Evolutionary conservation across 306 rosid genomes (phyloP).

Genomic region (Herpetospermum pedunculosum): DNA sequence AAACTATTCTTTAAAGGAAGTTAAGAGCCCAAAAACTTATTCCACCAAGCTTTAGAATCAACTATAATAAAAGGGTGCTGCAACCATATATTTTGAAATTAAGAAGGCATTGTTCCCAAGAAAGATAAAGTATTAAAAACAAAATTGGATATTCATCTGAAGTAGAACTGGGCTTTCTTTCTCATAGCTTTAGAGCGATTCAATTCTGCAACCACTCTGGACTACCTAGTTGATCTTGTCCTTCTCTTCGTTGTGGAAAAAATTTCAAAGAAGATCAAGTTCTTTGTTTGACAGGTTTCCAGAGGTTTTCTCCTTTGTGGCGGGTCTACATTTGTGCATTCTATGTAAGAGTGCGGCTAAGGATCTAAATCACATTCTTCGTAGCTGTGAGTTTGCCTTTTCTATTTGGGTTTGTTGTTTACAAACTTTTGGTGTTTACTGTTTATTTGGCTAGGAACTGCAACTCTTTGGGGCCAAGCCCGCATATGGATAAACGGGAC

Average conservation of each 20-base stretch:
- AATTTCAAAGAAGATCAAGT: not conserved
- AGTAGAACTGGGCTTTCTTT: not conserved
- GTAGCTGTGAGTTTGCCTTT: too few species aligned
- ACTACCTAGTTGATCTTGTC: not conserved
- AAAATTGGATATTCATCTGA: not conserved
- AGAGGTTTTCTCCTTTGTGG: too few species aligned
- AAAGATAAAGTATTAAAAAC: not conserved
- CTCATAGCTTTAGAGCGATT: not conserved
- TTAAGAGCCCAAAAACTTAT: not conserved
- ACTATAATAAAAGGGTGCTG: not conserved
- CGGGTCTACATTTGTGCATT: too few species aligned
- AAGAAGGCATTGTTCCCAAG: not conserved
- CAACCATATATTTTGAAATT: not conserved
- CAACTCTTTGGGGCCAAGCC: not conserved
- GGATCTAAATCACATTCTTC: too few species aligned
- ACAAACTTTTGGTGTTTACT: too few species aligned
- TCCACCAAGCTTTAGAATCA: not conserved
- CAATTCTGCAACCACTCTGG: too few species aligned
- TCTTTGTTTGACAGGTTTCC: not conserved
- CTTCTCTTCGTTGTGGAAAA: not conserved
- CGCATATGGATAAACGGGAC: not conserved
- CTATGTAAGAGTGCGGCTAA: too few species aligned
- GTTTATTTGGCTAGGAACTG: too few species aligned
- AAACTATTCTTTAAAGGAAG: not conserved
- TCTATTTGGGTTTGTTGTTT: too few species aligned